Base-by-base conservation (phyloP, 2,329 filamentous ascomycete species). In the Bipolaris zeicola region DNA sequence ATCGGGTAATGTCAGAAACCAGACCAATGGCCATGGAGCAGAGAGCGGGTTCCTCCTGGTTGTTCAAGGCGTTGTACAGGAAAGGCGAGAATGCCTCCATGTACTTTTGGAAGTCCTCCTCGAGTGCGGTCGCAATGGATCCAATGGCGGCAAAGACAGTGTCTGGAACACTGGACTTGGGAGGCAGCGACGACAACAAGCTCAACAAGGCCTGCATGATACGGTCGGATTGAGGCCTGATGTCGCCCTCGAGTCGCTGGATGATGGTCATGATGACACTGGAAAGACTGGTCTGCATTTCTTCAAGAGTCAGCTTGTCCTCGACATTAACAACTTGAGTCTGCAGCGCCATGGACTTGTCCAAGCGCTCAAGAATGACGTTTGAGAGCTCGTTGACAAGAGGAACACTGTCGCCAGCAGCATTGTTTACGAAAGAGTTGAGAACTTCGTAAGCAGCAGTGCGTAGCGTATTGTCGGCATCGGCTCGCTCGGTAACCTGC, bases 1-100 rank as follows among this genome's bases (percentile, higher is more conserved):
- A 95, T 68, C 95, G 89, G 50, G 92, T 94, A 69, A 99, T 95
- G 74, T 99, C 95, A 76, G 94, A 96, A 66, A 98, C 94, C 54
- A 99, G 85, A 68, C 95, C 95, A 76, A 99, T 97, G 69, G 95
- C 94, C 88, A 98, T 96, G 43, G 94, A 89, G 83, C 95, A 98
- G 60, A 98, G 85, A 76, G 88, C 90, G 34, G 93, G 90, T 80
- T 97, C 95, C 64, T 99, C 94, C 74, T 96, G 92, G 82, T 98
- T 98, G 71, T 89, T 89, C 28, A 99, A 87, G 26, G 95, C 95
- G 67, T 92, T 96, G 83, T 95, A 95, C 47, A 99, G 82, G 85
- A 92, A 97, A 8, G 92, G 92, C 42, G 88, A 84, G 78, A 99
- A 99, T 1, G 91, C 87, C 39, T 96, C 92, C 94, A 99, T 98